Conservation (phyloP, 352 stramenopile genomes). For the Pythium biforme region DNA sequence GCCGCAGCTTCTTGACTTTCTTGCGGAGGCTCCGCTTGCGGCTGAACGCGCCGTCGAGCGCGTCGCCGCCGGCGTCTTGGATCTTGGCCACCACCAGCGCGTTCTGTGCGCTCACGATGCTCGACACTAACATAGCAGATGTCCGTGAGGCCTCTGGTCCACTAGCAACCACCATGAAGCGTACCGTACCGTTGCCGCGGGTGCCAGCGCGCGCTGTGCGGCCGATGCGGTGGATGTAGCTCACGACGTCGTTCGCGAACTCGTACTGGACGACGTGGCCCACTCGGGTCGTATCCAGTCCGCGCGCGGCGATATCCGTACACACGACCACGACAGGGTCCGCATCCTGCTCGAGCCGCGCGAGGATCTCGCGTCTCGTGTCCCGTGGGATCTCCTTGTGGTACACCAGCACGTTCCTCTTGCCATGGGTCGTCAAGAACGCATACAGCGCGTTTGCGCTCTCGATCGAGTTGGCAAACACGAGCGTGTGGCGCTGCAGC, state of each 20-base stretch:
- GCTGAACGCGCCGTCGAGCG: conserved; percentile 71
- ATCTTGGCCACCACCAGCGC: conserved; percentile 66
- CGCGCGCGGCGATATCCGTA: conserved; percentile 75
- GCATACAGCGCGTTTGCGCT: conserved; percentile 55
- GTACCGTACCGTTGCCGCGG: conserved; percentile 41
- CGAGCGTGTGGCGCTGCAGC: conserved; percentile 40
- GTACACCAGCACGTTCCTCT: conserved; percentile 34
- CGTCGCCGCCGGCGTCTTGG: conserved; percentile 42
- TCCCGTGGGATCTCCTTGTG: conserved; percentile 65
- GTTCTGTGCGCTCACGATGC: conserved; percentile 64
- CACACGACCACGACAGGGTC: conserved; percentile 53
- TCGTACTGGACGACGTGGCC: conserved; percentile 79
- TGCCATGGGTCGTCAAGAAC: conserved; percentile 37
- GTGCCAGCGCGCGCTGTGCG: conserved; percentile 62
- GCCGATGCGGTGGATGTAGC: conserved; percentile 77
- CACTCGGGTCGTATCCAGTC: conserved; percentile 71
- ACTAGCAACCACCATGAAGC: background rate
- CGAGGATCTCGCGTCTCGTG: conserved; percentile 47
- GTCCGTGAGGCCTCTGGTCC: background rate
- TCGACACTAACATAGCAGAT: conserved; percentile 45
- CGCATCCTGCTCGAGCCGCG: conserved; percentile 34
- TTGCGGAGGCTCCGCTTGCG: conserved; percentile 80
- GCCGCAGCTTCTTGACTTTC: conserved; percentile 65
- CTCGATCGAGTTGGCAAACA: conserved; percentile 78
- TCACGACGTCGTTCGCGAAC: conserved; percentile 80